A percentile compares a stretch with the other conserved stretches of the same genome.
phyloP scores from a whole-genome alignment of 495 filamentous ascomycete genomes.

The Acidomyces sp. region DNA sequence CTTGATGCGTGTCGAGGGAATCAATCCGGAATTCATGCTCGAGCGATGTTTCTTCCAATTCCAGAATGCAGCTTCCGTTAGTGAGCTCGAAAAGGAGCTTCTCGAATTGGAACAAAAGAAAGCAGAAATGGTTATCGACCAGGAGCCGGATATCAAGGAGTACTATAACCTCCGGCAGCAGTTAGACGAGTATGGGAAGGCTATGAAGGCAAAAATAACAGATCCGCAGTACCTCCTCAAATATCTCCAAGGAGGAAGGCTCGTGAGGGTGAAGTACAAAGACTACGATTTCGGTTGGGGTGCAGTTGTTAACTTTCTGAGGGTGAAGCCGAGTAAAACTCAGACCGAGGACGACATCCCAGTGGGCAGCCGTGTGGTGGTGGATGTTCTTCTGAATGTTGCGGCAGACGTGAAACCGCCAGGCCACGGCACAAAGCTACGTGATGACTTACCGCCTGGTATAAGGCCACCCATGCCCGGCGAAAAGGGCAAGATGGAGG shows the following conservation, averaged over 20 bases:
- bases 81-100: slow-evolving; percentile 67
- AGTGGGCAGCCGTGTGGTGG: slow-evolving; percentile 59
- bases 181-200: slow-evolving; percentile 63
- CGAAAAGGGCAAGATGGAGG: slow-evolving; percentile 63
- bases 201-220: slow-evolving; percentile 77
- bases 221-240: slow-evolving; percentile 72
- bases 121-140: slow-evolving; percentile 58
- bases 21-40: slow-evolving; percentile 94
- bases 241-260: slow-evolving; percentile 67
- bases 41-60: slow-evolving; percentile 96
- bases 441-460: slow-evolving; percentile 48
- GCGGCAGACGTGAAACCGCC: slow-evolving; percentile 42
- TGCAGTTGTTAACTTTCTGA: slow-evolving; percentile 56
- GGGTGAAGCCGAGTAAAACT: slow-evolving; percentile 45
- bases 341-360: slow-evolving; percentile 49
- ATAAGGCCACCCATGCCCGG: slow-evolving; percentile 49
- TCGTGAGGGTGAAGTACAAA: slow-evolving; percentile 69
- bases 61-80: slow-evolving; percentile 79
- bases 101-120: slow-evolving; percentile 57
- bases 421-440: slow-evolving; percentile 34
- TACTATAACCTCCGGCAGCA: slow-evolving; percentile 81
- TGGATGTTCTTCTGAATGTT: slow-evolving; percentile 71
- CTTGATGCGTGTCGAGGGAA: slow-evolving; percentile 84
- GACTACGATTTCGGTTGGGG: slow-evolving; percentile 89
- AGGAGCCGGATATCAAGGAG: slow-evolving; percentile 79